Conservation (phyloP, 768 basidiomycete species). For the Kwoniella dendrophila region DNA sequence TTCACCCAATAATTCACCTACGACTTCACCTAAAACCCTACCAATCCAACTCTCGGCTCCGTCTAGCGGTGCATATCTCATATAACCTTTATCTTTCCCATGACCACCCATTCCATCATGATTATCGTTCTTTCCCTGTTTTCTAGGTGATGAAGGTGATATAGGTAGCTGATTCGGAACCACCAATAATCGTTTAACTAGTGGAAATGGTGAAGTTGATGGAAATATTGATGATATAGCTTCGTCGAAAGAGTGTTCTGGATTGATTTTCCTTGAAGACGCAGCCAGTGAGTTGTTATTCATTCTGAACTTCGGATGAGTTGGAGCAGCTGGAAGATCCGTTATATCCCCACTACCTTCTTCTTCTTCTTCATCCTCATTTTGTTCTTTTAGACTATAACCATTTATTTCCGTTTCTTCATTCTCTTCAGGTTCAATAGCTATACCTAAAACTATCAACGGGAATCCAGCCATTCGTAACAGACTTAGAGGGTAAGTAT, state of each 20-base stretch:
- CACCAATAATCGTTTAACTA: constrained; percentile 61
- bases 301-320: constrained; percentile 21
- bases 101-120: constrained; percentile 14
- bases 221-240: constrained; percentile 70
- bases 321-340: constrained; percentile 30
- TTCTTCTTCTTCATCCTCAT: constrained; percentile 25
- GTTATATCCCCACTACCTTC: constrained; percentile 30
- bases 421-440: constrained; percentile 64
- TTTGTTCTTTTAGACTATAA: constrained; percentile 33
- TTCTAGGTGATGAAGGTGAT: constrained; percentile 56
- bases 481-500: constrained; percentile 70
- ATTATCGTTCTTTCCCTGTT: constrained; percentile 6
- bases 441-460: constrained; percentile 81
- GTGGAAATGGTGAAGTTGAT: constrained; percentile 68
- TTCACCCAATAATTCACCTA: constrained; percentile 81
- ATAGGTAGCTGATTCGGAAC: constrained; percentile 31
- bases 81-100: constrained; percentile 63
- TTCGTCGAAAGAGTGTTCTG: constrained; percentile 66
- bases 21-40: constrained; percentile 83
- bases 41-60: constrained; percentile 86
- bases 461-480: constrained; percentile 71
- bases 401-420: constrained; percentile 48
- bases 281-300: no score
- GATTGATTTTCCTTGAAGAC: constrained; percentile 54
- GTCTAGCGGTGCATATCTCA: constrained; percentile 62